phyloP scores from a whole-genome alignment of 2,329 filamentous ascomycete genomes.

The Ceratocystis destructans region DNA sequence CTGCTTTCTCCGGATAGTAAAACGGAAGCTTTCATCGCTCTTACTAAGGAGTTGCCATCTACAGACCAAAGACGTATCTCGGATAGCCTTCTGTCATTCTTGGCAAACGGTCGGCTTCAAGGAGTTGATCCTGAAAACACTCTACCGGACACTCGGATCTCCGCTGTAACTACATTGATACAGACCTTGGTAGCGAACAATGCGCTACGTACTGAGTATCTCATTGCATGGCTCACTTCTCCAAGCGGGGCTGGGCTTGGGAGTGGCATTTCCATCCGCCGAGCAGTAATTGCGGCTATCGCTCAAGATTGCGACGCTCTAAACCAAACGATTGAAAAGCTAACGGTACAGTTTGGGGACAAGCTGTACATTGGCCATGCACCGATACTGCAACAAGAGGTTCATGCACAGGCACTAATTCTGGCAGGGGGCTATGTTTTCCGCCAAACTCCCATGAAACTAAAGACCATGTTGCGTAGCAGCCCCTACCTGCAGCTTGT shows the following conservation, averaged over 20 bases:
- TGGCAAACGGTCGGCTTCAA: constrained; percentile 35
- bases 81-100: constrained; percentile 27
- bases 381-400: constrained; percentile 78
- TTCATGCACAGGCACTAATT: constrained; percentile 65
- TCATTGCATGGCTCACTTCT: constrained; percentile 52
- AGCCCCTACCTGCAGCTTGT: constrained; percentile 61
- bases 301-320: constrained; percentile 39
- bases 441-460: constrained; percentile 48
- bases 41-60: constrained; percentile 19
- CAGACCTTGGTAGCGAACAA: constrained; percentile 35
- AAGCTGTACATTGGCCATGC: constrained; percentile 75
- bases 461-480: constrained; percentile 57
- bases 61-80: constrained; percentile 23
- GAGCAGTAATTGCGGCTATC: constrained; percentile 49
- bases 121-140: constrained; percentile 25
- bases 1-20: constrained; percentile 25
- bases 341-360: constrained; percentile 65
- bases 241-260: constrained; percentile 52
- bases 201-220: constrained; percentile 35
- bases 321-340: constrained; percentile 49
- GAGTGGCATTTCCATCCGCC: constrained; percentile 49
- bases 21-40: constrained; percentile 23
- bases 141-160: constrained; percentile 27
- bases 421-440: constrained; percentile 65
- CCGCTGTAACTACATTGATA: constrained; percentile 46